Conservation (phyloP, 2,329 filamentous ascomycete genomes). For the Emergomyces pasteurianus region DNA sequence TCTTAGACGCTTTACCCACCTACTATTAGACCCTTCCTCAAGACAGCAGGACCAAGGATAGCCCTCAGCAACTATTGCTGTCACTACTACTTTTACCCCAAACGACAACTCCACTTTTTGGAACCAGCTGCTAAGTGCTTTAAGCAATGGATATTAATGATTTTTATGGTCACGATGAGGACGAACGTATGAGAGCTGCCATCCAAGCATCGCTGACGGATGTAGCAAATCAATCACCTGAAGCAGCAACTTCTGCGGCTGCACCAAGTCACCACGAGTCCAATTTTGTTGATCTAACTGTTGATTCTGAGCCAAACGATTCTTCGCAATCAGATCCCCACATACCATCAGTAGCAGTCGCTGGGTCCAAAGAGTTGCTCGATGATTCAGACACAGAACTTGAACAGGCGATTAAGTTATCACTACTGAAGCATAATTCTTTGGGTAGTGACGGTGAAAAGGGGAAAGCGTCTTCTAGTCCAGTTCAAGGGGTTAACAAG, state of each 20-base stretch:
- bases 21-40: not conserved
- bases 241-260: too few species aligned
- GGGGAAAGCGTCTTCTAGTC: not conserved
- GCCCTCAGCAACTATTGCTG: too few species aligned
- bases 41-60: not conserved
- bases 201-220: not conserved
- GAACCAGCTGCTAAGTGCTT: not conserved
- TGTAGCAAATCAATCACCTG: not conserved
- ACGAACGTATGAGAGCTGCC: not conserved
- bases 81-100: too few species aligned
- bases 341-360: not conserved
- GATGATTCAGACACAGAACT: constrained; percentile 8
- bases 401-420: constrained; percentile 17
- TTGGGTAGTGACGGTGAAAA: not conserved
- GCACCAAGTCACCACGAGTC: not conserved
- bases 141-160: not conserved
- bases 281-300: constrained; percentile 2
- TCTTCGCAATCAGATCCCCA: constrained; percentile 7
- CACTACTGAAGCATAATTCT: constrained; percentile 13
- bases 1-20: not conserved
- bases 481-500: constrained; percentile 7
- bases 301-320: not conserved
- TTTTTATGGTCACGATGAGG: not conserved
- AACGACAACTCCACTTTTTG: not conserved
- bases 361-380: not conserved